Evolutionary conservation across 345 rosid species (phyloP).

Genomic region (Eucalyptus marginata): DNA sequence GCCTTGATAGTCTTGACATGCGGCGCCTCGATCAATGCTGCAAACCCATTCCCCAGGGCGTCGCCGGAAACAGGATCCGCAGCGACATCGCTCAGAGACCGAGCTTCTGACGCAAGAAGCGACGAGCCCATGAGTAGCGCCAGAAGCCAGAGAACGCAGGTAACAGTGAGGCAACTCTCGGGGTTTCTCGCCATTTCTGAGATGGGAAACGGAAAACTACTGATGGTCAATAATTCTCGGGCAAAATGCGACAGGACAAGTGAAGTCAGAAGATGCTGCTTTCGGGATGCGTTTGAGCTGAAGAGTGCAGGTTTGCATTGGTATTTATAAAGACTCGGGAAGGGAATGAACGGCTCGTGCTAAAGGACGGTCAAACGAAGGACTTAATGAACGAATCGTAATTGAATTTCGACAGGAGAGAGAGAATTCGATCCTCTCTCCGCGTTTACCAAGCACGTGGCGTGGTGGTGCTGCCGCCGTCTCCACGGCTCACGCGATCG

Average conservation of each 20-base stretch:
- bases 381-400: background rate
- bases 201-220: background rate
- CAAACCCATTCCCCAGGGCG: background rate
- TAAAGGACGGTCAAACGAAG: background rate
- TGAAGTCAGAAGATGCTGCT: background rate
- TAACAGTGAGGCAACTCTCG: background rate
- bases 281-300: background rate
- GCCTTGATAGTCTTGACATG: conserved; percentile 13
- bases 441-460: background rate
- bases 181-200: conserved; percentile 7
- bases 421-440: background rate
- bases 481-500: background rate
- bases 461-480: background rate
- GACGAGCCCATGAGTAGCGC: background rate
- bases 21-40: background rate
- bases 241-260: background rate
- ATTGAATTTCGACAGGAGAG: background rate
- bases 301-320: background rate
- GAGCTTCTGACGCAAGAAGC: conserved; percentile 7
- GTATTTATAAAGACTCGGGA: background rate
- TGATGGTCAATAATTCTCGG: background rate
- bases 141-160: background rate
- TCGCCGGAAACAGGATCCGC: background rate
- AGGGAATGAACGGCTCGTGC: background rate
- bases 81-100: conserved; percentile 5